Conservation (phyloP, 768 basidiomycete genomes). For the Xerocomus potaroensis region DNA sequence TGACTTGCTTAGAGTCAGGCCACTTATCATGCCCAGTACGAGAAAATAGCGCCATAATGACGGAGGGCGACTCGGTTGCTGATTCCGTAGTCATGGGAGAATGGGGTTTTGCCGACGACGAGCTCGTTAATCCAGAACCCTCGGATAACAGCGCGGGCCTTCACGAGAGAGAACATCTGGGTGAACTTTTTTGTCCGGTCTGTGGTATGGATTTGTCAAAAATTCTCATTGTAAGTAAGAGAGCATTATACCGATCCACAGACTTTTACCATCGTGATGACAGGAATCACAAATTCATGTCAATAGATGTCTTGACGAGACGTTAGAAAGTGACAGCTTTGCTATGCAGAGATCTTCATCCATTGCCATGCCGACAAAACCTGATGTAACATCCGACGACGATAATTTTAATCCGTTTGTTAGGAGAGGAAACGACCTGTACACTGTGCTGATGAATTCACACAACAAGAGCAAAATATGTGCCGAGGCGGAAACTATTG, state of each 20-base stretch:
- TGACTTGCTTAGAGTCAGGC: conserved; percentile 2
- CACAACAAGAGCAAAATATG: conserved; percentile 77
- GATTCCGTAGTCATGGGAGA: conserved; percentile 36
- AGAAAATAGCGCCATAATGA: too few species aligned
- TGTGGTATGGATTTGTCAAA: conserved; percentile 17
- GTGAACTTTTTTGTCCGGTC: conserved; percentile 22
- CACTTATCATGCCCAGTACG: too few species aligned
- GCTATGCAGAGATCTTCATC: neutral
- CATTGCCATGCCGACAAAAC: neutral
- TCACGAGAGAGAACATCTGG: conserved; percentile 14
- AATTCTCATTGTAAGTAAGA: conserved; percentile 22
- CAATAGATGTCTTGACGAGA: conserved; percentile 50
- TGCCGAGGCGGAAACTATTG: conserved; percentile 67
- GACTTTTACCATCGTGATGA: conserved; percentile 2
- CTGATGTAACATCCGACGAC: neutral
- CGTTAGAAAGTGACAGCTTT: conserved; percentile 7
- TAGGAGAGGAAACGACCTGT: conserved; percentile 38
- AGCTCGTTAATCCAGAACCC: conserved; percentile 36
- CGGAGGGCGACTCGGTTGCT: neutral
- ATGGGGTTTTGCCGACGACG: conserved; percentile 77
- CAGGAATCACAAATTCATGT: conserved; percentile 54
- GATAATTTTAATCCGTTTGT: neutral
- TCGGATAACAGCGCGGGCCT: conserved; percentile 20
- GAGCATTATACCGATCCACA: neutral
- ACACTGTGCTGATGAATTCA: conserved; percentile 88